phyloP scores from a whole-genome alignment of 148 eudicot genomes.

The Chenopodium formosanum region DNA sequence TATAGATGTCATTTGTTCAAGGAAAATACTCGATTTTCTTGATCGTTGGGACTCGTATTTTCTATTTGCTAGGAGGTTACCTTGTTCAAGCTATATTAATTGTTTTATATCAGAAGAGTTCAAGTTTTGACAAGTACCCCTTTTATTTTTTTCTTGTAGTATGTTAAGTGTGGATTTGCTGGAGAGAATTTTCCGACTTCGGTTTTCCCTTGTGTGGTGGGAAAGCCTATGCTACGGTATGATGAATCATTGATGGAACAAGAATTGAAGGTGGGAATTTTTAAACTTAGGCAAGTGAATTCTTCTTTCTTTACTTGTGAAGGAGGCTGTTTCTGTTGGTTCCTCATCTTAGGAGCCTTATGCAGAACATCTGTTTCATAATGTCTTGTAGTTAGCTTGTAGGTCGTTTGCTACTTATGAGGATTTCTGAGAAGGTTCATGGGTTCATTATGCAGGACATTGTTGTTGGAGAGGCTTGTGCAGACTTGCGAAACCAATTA shows the following conservation, averaged over 20 bases:
- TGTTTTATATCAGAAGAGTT: not conserved
- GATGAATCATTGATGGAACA: constrained; percentile 96
- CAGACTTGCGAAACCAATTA: constrained; percentile 73
- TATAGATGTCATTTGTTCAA: not conserved
- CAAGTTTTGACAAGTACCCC: not conserved
- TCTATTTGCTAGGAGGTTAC: not conserved
- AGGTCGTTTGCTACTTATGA: no score
- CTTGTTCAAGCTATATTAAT: constrained; percentile 3
- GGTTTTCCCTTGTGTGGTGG: constrained; percentile 97
- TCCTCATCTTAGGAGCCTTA: not conserved
- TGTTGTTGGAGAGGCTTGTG: constrained; percentile 89
- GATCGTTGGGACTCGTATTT: not conserved
- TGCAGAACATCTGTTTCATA: not conserved
- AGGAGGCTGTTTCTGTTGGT: constrained; percentile 4
- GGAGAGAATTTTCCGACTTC: constrained; percentile 98
- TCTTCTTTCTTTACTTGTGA: constrained; percentile 25
- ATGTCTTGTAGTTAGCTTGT: not conserved
- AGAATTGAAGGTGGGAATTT: constrained; percentile 68
- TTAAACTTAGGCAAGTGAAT: constrained; percentile 34
- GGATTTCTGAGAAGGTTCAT: constrained; percentile 7
- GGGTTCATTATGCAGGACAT: constrained; percentile 54
- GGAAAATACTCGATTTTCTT: not conserved
- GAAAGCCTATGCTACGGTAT: constrained; percentile 89
- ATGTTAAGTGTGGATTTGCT: constrained; percentile 99
- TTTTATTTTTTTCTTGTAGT: constrained; percentile 49